Evolutionary conservation across 2,329 filamentous ascomycete species (phyloP), one percentile per base, ranked within the genome.

Genomic region (Fusarium keratoplasticum): DNA sequence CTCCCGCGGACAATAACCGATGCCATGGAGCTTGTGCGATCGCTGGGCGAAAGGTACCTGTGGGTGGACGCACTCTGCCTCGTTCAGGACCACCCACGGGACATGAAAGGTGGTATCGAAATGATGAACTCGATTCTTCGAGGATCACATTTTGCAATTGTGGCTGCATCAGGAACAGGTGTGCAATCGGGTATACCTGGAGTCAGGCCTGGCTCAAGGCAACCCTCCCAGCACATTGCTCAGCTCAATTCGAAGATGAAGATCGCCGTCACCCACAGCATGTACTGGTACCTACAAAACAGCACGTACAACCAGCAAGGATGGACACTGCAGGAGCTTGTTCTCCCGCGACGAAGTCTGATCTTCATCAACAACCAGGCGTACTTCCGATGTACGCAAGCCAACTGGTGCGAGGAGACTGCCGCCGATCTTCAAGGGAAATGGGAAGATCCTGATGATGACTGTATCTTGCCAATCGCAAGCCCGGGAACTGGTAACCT

Each of bases 51-150:
- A 59, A 61, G 44, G 14, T 74, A 73, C 5, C 67, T 74, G 13
- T 76, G 74, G 74, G 44, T 76, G 1, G 73, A 76, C 33, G 62
- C 65, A 4, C 66, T 74, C 8, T 76, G 74, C 35, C 67, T 76
- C 2, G 59, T 73, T 3, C 71, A 76, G n/a, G 68, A 76, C 20
- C 67, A 73, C 40, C 5, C 9, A 11, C 40, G 40, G 3, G 65
- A 71, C 14, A 27, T 69, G n/a, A 64, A 60, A 11, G 36, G 18
- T 2, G 66, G 65, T 1, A 50, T 63, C 5, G 22, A 52, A 13
- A 71, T 69, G 1, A 71, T 69, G 69, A 60, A 63, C 20, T 65
- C 62, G 1, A 66, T 71, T 2, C 71, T 73, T 4, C n/a, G 61
- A 38, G 61, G 62, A 14, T 66, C 66, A 2, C 47, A 33, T 9